Evolutionary conservation across 768 basidiomycete genomes (phyloP).

Genomic region (Pleurotus djamor): DNA sequence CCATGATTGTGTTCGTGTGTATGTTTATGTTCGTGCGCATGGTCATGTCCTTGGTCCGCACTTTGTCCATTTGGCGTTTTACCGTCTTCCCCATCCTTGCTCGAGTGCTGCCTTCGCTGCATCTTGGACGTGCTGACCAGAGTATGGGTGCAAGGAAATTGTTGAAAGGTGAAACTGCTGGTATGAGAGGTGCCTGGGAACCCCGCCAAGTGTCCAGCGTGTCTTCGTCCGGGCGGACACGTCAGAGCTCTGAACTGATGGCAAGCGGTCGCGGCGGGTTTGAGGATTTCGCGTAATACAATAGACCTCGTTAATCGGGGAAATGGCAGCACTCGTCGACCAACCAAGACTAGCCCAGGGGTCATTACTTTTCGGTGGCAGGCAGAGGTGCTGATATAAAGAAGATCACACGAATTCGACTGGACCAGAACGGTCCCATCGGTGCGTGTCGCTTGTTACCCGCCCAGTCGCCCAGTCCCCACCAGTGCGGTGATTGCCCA

Average conservation of each 20-base stretch:
- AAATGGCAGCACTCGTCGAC: neutral
- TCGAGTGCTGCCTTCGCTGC: conserved; percentile 1
- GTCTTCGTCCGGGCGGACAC: neutral
- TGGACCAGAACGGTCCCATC: neutral
- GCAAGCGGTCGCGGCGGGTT: neutral
- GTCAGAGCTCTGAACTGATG: conserved; percentile 1
- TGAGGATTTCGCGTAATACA: neutral
- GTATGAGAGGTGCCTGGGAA: neutral
- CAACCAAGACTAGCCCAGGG: neutral
- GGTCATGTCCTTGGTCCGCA: neutral
- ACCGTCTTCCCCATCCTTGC: neutral
- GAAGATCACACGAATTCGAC: neutral
- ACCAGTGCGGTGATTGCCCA: neutral
- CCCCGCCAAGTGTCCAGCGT: neutral
- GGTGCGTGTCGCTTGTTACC: neutral
- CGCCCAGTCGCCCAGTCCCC: neutral
- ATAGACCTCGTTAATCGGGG: neutral
- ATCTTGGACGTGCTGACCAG: neutral
- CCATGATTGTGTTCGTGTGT: conserved; percentile 32
- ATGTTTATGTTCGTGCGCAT: neutral
- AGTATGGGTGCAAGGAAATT: neutral
- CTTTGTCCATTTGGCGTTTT: neutral
- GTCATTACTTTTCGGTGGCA: too few relatives aligned
- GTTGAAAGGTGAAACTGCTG: neutral
- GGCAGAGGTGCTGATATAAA: too few relatives aligned